Evolutionary conservation across 345 rosid genomes (phyloP), one percentile per base, ranked within the genome.

Genomic region (Eucalyptus leucophloia): DNA sequence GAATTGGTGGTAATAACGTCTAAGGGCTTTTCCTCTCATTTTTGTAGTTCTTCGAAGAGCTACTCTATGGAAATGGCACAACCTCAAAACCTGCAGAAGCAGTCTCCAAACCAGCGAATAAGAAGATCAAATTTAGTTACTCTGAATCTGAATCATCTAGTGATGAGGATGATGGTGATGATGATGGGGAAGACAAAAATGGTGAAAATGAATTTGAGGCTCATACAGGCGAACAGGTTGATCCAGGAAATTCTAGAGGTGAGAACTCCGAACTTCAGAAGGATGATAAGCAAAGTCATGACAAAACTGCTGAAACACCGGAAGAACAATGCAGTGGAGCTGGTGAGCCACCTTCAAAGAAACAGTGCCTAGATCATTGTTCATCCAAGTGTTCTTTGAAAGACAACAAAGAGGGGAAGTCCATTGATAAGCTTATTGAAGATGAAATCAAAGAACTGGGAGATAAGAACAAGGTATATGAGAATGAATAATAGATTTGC

Each of bases 371-470:
- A 21, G 98, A 95, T 88, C 82, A 89, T 47, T 91, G 89, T 89
- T 91, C 92, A 45, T 89, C 95, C 42, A 90, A 93, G 87, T 62
- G 88, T 89, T 89, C 45, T 51, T 90, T 86, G 47, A 88, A 45
- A 86, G 92, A 88, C 23, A 92, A 90, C 88, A 93, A 88, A 87
- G 94, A 90, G 58, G 95, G 95, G 93, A 95, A 93, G 91, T 96
- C 99, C 12, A 91, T 98, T 92, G 99, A 98, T 94, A 93, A 93
- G 93, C 96, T 98, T 54, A 98, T 98, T 88, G 99, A 97, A 90
- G 99, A 94, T 89, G 99, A 98, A 90, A 95, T 98, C 16, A 91
- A 92, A 91, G 99, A 97, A 93, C 97, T 98, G 65, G 96, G 98
- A 62, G 99, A 97, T 90, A 97, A 96, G 94, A 98, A 90, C 91